A percentile compares a stretch with the other conserved stretches of the same genome.
Conservation (phyloP, 2,329 filamentous ascomycete species). For the Apiospora kogelbergensis region DNA sequence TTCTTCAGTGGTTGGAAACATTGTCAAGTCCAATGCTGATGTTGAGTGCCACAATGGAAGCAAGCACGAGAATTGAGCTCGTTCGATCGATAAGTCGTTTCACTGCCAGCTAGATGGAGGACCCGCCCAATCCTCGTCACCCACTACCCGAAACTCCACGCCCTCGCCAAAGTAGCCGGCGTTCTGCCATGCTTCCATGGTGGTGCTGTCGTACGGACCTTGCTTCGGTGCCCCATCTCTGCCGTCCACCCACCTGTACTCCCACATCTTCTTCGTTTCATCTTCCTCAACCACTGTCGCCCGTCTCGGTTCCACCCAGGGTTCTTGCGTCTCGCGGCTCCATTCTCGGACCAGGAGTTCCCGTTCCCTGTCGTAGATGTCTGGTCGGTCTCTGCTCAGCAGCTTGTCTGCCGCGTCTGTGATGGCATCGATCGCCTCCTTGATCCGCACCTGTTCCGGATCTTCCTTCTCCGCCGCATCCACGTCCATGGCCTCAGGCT, state of each 20-base stretch:
- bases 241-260: constrained; percentile 90
- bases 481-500: constrained; percentile 69
- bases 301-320: constrained; percentile 63
- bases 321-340: constrained; percentile 79
- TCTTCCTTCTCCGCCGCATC: constrained; percentile 61
- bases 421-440: constrained; percentile 74
- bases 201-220: constrained; percentile 81
- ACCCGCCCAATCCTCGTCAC: constrained; percentile 54
- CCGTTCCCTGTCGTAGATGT: constrained; percentile 89
- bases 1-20: background rate
- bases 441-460: constrained; percentile 67
- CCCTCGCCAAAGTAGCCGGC: constrained; percentile 92
- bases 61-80: too few species aligned
- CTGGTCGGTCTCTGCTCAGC: constrained; percentile 76
- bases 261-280: constrained; percentile 61
- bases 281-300: constrained; percentile 21
- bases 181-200: constrained; percentile 88
- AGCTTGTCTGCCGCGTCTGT: constrained; percentile 89
- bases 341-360: constrained; percentile 84
- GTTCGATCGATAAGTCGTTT: background rate
- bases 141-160: constrained; percentile 71
- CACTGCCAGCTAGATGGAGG: background rate
- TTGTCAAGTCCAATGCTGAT: background rate
- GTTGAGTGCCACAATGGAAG: background rate
- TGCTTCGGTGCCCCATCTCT: constrained; percentile 77